Conservation (phyloP, 1,139 yeast genomes). For the Lodderomyces oxycetoniae region DNA sequence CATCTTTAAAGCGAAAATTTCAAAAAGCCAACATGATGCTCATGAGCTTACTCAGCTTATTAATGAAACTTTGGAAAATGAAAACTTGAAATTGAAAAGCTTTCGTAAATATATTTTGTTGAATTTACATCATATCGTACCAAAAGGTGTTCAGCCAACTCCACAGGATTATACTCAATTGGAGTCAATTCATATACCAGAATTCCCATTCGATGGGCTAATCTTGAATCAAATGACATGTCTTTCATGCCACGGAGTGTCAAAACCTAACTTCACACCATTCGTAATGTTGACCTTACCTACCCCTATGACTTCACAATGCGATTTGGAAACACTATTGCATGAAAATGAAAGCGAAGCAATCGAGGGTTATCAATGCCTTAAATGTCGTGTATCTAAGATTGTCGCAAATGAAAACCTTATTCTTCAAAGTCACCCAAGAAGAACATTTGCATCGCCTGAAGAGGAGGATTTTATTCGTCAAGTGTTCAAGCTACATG, state of each 20-base stretch:
- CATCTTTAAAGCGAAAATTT: conserved; percentile 73
- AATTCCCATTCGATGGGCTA: conserved; percentile 71
- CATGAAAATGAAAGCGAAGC: conserved; percentile 59
- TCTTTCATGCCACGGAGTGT: conserved; percentile 56
- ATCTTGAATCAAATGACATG: conserved; percentile 67
- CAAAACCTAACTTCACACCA: conserved; percentile 56
- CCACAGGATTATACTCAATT: conserved; percentile 19
- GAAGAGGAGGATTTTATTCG: conserved; percentile 19
- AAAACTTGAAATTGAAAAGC: conserved; percentile 41
- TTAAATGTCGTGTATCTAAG: conserved; percentile 55
- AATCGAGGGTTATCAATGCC: conserved; percentile 77
- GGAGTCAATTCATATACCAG: conserved; percentile 40
- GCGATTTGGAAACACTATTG: conserved; percentile 52
- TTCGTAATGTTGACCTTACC: conserved; percentile 71
- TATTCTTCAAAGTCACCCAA: conserved; percentile 12
- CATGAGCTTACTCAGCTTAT: conserved; percentile 83
- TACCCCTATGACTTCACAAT: conserved; percentile 57
- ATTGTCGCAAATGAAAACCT: conserved; percentile 35
- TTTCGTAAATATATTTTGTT: conserved; percentile 17
- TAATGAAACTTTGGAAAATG: conserved; percentile 72
- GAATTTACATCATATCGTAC: conserved; percentile 24
- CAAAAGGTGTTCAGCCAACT: conserved; percentile 9
- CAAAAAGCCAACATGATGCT: conserved; percentile 88
- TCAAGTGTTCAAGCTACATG: conserved; percentile 27
- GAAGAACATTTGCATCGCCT: conserved; percentile 13